These are phyloP conservation scores for Pestalotiopsis sp. DNA, from an alignment of 2,329 filamentous ascomycete genomes.

Conservation along the genomic window DNA sequence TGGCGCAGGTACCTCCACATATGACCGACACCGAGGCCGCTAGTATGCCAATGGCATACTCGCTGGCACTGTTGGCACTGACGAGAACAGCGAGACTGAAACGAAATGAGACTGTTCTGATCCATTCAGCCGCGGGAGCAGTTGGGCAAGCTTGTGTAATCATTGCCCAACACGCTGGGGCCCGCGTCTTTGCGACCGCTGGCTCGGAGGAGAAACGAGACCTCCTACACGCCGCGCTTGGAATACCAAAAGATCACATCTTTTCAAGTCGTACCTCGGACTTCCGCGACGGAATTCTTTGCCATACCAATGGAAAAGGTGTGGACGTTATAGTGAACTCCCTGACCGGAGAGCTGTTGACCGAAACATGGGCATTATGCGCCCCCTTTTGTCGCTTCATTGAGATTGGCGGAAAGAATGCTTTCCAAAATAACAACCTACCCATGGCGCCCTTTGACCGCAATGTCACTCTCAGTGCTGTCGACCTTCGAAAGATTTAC, in stretches of 20 bases:
- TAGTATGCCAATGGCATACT: conserved; percentile 42
- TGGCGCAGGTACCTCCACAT: conserved; percentile 39
- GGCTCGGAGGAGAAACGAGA: conserved; percentile 41
- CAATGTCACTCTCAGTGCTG: conserved; percentile 5
- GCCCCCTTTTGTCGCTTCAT: conserved; percentile 48
- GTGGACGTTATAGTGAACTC: conserved; percentile 44
- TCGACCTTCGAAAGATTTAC: neutral
- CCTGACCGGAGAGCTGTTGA: conserved; percentile 41
- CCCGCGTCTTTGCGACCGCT: conserved; percentile 47
- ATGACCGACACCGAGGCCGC: conserved; percentile 42
- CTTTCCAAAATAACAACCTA: conserved; percentile 3
- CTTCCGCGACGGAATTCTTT: conserved; percentile 34
- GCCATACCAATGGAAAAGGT: conserved; percentile 31
- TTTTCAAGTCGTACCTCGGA: conserved; percentile 35
- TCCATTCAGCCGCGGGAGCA: conserved; percentile 41
- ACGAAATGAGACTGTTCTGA: conserved; percentile 40
- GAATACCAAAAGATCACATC: conserved; percentile 39
- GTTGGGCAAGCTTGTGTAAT: conserved; percentile 44
- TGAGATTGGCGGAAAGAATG: conserved; percentile 40
- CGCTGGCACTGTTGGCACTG: conserved; percentile 44
- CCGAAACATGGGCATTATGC: conserved; percentile 46
- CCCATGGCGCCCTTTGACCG: neutral
- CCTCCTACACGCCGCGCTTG: conserved; percentile 39
- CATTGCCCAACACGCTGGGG: conserved; percentile 39
- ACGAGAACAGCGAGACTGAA: conserved; percentile 40